Conservation (phyloP, 2,329 filamentous ascomycete species). For the Colletotrichum tropicale region DNA sequence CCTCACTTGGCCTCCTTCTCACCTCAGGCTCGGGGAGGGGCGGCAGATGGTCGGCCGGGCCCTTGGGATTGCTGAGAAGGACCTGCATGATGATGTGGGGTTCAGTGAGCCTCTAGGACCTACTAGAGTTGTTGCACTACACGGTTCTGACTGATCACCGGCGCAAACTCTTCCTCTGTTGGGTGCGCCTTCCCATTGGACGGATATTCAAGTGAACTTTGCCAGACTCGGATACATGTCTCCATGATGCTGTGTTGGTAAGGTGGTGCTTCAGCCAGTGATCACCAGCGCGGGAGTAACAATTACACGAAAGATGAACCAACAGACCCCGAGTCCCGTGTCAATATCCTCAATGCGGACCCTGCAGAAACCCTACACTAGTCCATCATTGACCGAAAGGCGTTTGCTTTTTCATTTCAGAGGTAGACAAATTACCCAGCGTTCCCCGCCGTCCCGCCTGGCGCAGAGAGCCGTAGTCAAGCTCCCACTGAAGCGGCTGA, state of each 20-base stretch:
- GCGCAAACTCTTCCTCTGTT: neutral
- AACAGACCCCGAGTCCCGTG: neutral
- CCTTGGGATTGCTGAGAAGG: neutral
- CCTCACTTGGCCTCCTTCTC: constrained; percentile 2
- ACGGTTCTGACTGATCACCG: neutral
- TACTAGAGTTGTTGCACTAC: neutral
- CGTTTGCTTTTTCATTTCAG: neutral
- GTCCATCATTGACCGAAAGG: neutral
- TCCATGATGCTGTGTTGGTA: neutral
- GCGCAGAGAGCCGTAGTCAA: constrained; percentile 7
- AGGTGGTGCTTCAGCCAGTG: neutral
- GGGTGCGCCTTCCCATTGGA: neutral
- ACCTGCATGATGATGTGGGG: neutral
- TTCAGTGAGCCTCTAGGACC: neutral
- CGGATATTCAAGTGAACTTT: neutral
- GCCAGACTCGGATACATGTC: neutral
- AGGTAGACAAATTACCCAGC: neutral
- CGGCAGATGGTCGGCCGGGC: neutral
- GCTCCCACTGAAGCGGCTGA: constrained; percentile 9
- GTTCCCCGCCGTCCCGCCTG: neutral
- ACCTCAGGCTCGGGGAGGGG: neutral
- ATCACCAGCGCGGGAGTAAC: neutral
- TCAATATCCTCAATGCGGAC: neutral
- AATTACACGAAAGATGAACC: neutral
- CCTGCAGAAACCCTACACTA: neutral